A percentile compares a stretch with the other conserved stretches of the same genome.
Conservation (phyloP, 2,329 filamentous ascomycete genomes). For the Trichophyton schoenleinii region DNA sequence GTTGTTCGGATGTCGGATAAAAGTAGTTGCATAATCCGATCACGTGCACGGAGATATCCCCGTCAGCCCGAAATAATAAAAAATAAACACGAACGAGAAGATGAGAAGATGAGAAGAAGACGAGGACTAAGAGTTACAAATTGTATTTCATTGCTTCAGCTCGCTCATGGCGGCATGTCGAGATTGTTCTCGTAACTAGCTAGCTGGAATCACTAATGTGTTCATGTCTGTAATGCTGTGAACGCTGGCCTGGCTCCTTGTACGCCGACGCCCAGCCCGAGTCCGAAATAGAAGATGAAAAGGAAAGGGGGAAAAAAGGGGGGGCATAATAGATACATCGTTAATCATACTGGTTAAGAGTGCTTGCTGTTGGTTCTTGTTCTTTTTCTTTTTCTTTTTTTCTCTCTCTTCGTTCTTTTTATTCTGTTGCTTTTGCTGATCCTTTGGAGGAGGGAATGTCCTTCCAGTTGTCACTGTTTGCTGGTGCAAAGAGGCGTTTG, state of each 20-base stretch:
- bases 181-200: not conserved
- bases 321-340: slow-evolving; percentile 1
- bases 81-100: not conserved
- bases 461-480: not conserved
- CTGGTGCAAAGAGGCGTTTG: not conserved
- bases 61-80: no score
- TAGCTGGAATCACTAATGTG: not conserved
- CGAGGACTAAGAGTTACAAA: not conserved
- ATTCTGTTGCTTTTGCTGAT: not conserved
- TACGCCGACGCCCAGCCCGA: slow-evolving; percentile 2
- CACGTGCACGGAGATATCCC: not conserved
- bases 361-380: no score
- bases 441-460: not conserved
- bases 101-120: not conserved
- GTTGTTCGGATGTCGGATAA: not conserved
- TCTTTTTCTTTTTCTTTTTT: not conserved
- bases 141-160: not conserved
- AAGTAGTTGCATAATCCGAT: not conserved
- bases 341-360: slow-evolving; percentile 1
- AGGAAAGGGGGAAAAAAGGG: not conserved
- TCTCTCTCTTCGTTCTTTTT: not conserved
- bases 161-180: slow-evolving; percentile 2
- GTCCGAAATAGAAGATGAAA: not conserved
- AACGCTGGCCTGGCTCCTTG: slow-evolving; percentile 1
- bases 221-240: not conserved